A percentile compares a stretch with the other conserved stretches of the same genome.
phyloP scores from a whole-genome alignment of 2,329 filamentous ascomycete genomes.

The Ophiostoma sp. region DNA sequence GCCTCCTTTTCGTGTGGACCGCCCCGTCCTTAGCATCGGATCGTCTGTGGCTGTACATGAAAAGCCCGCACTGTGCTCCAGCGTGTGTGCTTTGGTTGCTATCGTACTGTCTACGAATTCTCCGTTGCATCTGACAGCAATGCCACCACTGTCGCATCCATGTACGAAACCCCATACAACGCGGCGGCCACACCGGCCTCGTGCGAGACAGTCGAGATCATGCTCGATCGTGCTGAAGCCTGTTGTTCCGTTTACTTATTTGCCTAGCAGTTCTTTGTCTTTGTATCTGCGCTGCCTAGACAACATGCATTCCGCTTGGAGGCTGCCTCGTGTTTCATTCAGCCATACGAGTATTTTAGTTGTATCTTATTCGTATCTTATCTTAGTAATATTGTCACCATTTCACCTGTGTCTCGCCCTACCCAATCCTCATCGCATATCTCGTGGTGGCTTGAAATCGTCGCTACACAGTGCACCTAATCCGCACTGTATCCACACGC shows the following conservation, averaged over 20 bases:
- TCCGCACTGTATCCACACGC: conserved; percentile 10
- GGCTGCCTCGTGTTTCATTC: conserved; percentile 1
- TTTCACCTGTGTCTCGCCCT: background rate
- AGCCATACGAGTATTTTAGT: too few species aligned
- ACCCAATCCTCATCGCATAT: background rate
- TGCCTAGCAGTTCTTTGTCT: background rate
- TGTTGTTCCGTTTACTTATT: background rate
- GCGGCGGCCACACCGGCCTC: too few species aligned
- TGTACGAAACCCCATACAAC: too few species aligned
- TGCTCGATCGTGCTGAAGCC: background rate
- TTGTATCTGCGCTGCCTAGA: background rate
- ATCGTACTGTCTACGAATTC: background rate
- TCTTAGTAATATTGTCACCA: background rate
- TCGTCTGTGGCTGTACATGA: conserved; percentile 8
- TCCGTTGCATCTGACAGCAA: background rate
- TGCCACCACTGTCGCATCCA: too few species aligned
- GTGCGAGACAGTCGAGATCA: background rate
- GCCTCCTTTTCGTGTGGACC: conserved; percentile 13
- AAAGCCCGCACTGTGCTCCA: background rate
- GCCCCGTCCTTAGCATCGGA: background rate
- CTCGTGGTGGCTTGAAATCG: background rate
- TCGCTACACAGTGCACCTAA: background rate
- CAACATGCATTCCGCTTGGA: background rate
- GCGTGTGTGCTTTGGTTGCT: background rate
- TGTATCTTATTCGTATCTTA: background rate